Conservation (phyloP, 495 filamentous ascomycete species). For the Penicillium odoratum region DNA sequence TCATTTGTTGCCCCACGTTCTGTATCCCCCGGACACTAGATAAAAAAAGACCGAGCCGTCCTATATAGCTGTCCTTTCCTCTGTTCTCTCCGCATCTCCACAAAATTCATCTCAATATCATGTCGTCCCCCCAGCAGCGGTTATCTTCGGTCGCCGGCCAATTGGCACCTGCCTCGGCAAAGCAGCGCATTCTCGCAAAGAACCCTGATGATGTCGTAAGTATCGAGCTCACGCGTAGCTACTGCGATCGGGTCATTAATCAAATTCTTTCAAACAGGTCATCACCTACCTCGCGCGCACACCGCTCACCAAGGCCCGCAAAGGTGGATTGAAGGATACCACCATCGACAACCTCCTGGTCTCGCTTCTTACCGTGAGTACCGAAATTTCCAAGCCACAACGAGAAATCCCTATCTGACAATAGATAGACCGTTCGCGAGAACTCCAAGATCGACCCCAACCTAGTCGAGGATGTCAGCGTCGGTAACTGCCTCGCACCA, state of each 20-base stretch:
- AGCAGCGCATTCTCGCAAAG: conserved; percentile 38
- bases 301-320: conserved; percentile 73
- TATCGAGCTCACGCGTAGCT: background rate
- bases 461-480: conserved; percentile 87
- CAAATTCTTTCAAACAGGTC: conserved; percentile 45
- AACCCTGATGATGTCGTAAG: conserved; percentile 49
- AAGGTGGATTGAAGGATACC: conserved; percentile 93
- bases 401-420: background rate
- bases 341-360: conserved; percentile 77
- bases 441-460: conserved; percentile 78
- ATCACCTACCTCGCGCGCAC: conserved; percentile 82
- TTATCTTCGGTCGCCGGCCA: conserved; percentile 43
- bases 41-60: background rate
- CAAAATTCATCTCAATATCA: conserved; percentile 14
- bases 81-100: background rate
- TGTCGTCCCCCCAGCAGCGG: conserved; percentile 48
- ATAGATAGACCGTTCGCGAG: conserved; percentile 53
- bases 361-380: conserved; percentile 69
- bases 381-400: background rate
- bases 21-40: conserved; percentile 12
- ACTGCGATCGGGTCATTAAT: background rate
- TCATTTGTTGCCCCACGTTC: conserved; percentile 17
- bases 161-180: conserved; percentile 33
- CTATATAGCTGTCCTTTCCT: background rate
- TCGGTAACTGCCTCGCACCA: conserved; percentile 73